Conservation (phyloP, 2,329 filamentous ascomycete genomes). For the Exserohilum turcica region DNA sequence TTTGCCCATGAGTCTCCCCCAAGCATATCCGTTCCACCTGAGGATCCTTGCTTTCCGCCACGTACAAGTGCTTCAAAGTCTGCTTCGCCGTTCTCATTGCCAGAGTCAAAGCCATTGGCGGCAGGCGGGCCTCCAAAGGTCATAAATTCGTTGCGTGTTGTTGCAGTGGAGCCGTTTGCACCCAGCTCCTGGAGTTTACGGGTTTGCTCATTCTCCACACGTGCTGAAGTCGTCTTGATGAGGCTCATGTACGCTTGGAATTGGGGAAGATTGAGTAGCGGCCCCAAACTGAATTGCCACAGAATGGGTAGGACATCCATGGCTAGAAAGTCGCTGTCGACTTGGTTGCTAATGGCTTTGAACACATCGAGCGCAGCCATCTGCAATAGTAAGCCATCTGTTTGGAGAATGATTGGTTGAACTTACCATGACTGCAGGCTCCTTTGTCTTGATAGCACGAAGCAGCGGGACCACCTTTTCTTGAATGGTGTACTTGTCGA, state of each 20-base stretch:
- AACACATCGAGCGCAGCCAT: constrained; percentile 88
- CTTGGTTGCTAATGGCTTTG: constrained; percentile 77
- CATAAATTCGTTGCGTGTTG: constrained; percentile 69
- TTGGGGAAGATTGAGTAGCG: constrained; percentile 79
- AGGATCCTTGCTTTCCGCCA: constrained; percentile 61
- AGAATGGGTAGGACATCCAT: constrained; percentile 87
- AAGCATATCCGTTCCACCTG: constrained; percentile 44
- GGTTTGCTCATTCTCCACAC: constrained; percentile 86
- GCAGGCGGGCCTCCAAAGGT: constrained; percentile 63
- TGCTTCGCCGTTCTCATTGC: constrained; percentile 64
- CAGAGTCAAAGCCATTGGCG: constrained; percentile 63
- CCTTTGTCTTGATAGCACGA: constrained; percentile 94
- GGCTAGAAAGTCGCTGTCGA: constrained; percentile 88
- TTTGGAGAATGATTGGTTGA: not conserved
- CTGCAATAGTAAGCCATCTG: constrained; percentile 26
- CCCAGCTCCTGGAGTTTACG: constrained; percentile 86
- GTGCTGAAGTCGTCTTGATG: constrained; percentile 77
- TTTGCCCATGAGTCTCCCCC: constrained; percentile 53
- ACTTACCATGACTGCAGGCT: constrained; percentile 85
- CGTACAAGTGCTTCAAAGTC: constrained; percentile 92
- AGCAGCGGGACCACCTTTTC: constrained; percentile 93
- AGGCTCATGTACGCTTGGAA: constrained; percentile 90
- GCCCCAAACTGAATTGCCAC: constrained; percentile 90
- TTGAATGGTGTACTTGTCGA: constrained; percentile 98
- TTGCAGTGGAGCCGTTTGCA: constrained; percentile 60